Conservation (phyloP, 2,329 filamentous ascomycete species). For the Pestalotiopsis sp. region DNA sequence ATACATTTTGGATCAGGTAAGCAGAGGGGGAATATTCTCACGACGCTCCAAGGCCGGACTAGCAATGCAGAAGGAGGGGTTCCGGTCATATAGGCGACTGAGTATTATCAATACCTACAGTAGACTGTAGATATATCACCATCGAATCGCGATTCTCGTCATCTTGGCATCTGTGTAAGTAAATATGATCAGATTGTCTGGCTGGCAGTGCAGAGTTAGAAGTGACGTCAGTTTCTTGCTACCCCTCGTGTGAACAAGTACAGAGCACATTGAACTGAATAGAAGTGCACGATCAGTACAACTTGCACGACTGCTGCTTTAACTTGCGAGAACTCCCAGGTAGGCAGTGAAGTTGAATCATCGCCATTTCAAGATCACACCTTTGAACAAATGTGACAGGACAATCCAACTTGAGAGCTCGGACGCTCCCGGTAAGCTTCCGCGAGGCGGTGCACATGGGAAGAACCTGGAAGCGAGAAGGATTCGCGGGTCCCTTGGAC, state of each 20-base stretch:
- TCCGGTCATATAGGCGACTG: neutral
- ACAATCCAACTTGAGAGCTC: neutral
- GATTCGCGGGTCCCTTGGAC: neutral
- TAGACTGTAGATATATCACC: no score
- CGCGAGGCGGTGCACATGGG: neutral
- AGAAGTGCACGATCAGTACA: neutral
- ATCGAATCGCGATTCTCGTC: no score
- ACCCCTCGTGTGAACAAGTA: neutral
- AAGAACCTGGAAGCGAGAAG: neutral
- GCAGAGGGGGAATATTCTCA: neutral
- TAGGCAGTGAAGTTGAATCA: neutral
- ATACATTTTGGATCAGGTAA: neutral
- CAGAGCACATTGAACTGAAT: neutral
- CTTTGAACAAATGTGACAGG: neutral
- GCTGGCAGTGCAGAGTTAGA: neutral
- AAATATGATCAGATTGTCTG: neutral
- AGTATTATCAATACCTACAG: no score
- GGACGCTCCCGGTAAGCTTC: neutral
- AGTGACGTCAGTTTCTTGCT: neutral
- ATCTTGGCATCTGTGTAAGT: no score
- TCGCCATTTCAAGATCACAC: neutral
- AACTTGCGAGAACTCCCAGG: no score
- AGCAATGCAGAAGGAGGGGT: neutral
- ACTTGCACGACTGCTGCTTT: neutral
- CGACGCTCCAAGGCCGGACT: neutral